Conservation (phyloP, 139 green algal species). For the Nannochloris sp. region DNA sequence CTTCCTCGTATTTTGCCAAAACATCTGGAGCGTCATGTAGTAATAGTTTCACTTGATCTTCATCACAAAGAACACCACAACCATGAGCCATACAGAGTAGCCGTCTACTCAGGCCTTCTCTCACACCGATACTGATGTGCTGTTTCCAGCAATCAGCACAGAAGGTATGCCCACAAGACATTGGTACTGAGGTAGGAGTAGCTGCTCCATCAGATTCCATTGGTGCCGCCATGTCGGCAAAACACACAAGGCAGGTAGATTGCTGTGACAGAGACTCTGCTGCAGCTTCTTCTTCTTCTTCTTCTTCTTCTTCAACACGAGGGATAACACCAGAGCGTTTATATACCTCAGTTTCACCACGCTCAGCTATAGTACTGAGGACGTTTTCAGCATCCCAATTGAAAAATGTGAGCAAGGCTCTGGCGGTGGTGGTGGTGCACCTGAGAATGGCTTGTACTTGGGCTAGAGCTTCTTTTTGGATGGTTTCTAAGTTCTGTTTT, state of each 20-base stretch:
- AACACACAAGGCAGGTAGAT: slow-evolving; percentile 50
- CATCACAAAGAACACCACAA: slow-evolving; percentile 71
- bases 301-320: background rate
- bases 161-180: slow-evolving; percentile 79
- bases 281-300: background rate
- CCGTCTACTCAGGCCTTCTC: slow-evolving; percentile 50
- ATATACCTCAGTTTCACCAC: slow-evolving; percentile 34
- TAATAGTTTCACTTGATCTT: slow-evolving; percentile 43
- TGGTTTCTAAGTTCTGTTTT: background rate
- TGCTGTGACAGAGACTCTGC: background rate
- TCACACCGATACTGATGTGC: slow-evolving; percentile 69
- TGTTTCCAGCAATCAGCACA: slow-evolving; percentile 82
- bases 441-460: slow-evolving; percentile 53
- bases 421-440: slow-evolving; percentile 39
- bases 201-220: slow-evolving; percentile 38
- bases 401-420: slow-evolving; percentile 67
- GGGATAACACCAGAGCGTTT: slow-evolving; percentile 23
- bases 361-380: slow-evolving; percentile 32
- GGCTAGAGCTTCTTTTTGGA: slow-evolving; percentile 48
- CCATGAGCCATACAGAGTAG: slow-evolving; percentile 65
- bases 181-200: no score
- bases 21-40: slow-evolving; percentile 25
- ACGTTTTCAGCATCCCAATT: slow-evolving; percentile 36
- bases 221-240: slow-evolving; percentile 19
- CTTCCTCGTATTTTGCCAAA: slow-evolving; percentile 49